Percentiles rank a stretch among this genome's conserved stretches.
phyloP scores from a whole-genome alignment of 768 basidiomycete genomes.

The Xanthoconium purpureum region DNA sequence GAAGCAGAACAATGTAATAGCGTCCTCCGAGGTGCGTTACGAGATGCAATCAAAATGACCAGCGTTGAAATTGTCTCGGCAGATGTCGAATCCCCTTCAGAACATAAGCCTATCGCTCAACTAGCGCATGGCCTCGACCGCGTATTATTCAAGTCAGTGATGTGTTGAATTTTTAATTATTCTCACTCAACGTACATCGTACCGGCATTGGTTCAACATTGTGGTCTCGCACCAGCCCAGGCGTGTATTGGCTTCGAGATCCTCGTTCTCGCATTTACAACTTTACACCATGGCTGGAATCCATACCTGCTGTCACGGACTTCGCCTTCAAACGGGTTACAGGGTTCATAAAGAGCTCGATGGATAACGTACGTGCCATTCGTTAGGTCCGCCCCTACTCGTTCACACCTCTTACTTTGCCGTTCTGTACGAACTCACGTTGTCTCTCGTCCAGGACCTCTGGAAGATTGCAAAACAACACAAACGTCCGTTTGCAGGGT shows the following conservation, averaged over 20 bases:
- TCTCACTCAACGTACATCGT: background rate
- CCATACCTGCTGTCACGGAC: conserved; percentile 71
- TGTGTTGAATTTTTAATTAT: background rate
- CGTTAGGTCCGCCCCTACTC: background rate
- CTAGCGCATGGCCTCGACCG: conserved; percentile 67
- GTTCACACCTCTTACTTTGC: background rate
- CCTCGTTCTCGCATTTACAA: conserved; percentile 84
- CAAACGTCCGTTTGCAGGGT: conserved; percentile 68
- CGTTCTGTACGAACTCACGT: background rate
- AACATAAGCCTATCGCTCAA: conserved; percentile 55
- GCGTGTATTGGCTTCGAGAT: conserved; percentile 86
- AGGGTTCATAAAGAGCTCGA: conserved; percentile 74
- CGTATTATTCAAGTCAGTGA: conserved; percentile 70
- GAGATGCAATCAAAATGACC: background rate
- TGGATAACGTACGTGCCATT: conserved; percentile 53
- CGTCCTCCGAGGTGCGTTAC: conserved; percentile 19
- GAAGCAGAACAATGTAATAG: background rate
- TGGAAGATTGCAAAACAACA: conserved; percentile 56
- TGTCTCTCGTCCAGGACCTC: conserved; percentile 50
- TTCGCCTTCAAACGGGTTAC: conserved; percentile 82
- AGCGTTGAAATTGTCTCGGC: background rate
- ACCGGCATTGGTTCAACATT: background rate
- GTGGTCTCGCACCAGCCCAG: conserved; percentile 51
- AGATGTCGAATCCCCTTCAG: conserved; percentile 45
- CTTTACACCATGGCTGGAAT: conserved; percentile 68